These are phyloP conservation scores for Paralagenidium karlingii DNA, from an alignment of 352 stramenopile species.

Conservation along the genomic window DNA sequence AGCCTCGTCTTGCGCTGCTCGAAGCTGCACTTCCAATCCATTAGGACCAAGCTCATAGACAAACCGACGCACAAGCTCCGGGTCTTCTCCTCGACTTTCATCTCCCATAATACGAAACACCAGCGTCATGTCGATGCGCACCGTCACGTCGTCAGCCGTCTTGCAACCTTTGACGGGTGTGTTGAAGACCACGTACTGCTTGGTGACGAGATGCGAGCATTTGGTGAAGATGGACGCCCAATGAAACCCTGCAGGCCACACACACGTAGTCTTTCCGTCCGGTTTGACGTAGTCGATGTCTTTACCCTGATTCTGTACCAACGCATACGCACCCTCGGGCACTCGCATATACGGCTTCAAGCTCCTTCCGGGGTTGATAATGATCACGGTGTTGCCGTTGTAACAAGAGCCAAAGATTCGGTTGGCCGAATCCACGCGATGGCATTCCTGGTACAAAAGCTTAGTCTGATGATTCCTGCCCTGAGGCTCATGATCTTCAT, in stretches of 20 bases:
- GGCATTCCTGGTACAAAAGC: slow-evolving; percentile 47
- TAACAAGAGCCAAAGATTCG: slow-evolving; percentile 67
- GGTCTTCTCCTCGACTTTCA: slow-evolving; percentile 66
- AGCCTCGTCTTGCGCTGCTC: slow-evolving; percentile 70
- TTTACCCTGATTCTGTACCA: slow-evolving; percentile 76
- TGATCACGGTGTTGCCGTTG: slow-evolving; percentile 70
- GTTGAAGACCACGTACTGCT: slow-evolving; percentile 82
- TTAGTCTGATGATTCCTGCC: slow-evolving; percentile 27
- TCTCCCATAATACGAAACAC: slow-evolving; percentile 85
- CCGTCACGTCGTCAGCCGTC: slow-evolving; percentile 79
- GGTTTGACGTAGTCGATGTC: slow-evolving; percentile 44
- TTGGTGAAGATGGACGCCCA: slow-evolving; percentile 60
- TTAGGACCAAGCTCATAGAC: slow-evolving; percentile 80
- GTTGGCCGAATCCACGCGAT: slow-evolving; percentile 53
- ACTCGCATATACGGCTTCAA: slow-evolving; percentile 79
- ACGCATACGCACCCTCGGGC: slow-evolving; percentile 78
- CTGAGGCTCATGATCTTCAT: no score
- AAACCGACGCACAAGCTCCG: slow-evolving; percentile 72
- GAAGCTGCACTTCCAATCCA: slow-evolving; percentile 76
- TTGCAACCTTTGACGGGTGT: slow-evolving; percentile 83
- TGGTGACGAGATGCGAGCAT: slow-evolving; percentile 79
- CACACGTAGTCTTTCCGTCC: slow-evolving; percentile 25
- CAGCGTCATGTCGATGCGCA: slow-evolving; percentile 80
- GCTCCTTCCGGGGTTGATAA: slow-evolving; percentile 49
- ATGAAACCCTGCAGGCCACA: slow-evolving; percentile 77